These are phyloP conservation scores for Serendipita sp. DNA, from an alignment of 768 basidiomycete species.

Conservation along the genomic window DNA sequence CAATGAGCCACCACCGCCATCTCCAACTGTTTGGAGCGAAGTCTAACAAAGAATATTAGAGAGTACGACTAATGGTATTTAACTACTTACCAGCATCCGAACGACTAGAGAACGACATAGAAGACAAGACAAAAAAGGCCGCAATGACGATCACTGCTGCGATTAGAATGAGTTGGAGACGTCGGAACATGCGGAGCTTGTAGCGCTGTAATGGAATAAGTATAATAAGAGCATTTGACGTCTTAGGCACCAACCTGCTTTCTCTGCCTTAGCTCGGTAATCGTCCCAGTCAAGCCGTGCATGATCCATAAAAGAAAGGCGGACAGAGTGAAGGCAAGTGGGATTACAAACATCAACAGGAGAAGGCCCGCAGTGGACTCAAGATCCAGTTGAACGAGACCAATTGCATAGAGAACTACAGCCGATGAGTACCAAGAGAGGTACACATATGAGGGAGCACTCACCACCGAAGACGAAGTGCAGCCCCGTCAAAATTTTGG, in stretches of 20 bases:
- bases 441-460: conserved; percentile 16
- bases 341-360: conserved; percentile 80
- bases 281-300: conserved; percentile 36
- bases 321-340: conserved; percentile 87
- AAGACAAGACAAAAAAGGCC: conserved; percentile 84
- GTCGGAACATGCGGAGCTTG: conserved; percentile 78
- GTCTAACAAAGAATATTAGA: conserved; percentile 28
- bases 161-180: conserved; percentile 70
- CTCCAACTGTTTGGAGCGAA: conserved; percentile 86
- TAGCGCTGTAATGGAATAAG: conserved; percentile 25
- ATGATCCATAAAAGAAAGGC: conserved; percentile 94
- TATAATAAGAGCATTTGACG: background rate
- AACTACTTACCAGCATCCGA: conserved; percentile 58
- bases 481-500: conserved; percentile 60
- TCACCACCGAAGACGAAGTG: conserved; percentile 91
- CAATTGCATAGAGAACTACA: conserved; percentile 77
- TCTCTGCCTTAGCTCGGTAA: background rate
- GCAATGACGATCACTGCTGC: conserved; percentile 64
- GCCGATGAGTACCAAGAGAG: background rate
- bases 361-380: conserved; percentile 78
- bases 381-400: conserved; percentile 82
- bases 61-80: conserved; percentile 5
- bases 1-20: conserved; percentile 87
- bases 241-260: background rate
- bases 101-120: conserved; percentile 79